These are phyloP conservation scores for Pestalotiopsis fici DNA, from an alignment of 2,329 filamentous ascomycete species.

Conservation along the genomic window DNA sequence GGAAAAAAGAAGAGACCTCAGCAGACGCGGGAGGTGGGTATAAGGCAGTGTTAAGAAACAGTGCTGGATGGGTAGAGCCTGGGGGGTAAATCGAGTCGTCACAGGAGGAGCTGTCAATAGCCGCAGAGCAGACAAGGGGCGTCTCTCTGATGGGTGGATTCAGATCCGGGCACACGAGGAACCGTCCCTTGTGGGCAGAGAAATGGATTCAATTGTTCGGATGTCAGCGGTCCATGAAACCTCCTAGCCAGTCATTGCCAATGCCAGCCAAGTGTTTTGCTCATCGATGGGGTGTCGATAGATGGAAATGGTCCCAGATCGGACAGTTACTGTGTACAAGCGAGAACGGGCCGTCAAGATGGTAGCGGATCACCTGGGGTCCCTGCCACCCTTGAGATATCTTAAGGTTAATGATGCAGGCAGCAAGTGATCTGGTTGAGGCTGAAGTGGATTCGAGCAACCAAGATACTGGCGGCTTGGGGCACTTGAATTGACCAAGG, in stretches of 20 bases:
- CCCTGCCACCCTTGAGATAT: not conserved
- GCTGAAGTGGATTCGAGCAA: not conserved
- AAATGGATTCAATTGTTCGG: slow-evolving; percentile 28
- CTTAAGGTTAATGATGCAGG: not conserved
- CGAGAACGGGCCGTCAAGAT: not conserved
- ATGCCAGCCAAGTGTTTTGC: not conserved
- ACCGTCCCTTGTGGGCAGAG: slow-evolving; percentile 1
- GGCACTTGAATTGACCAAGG: not conserved
- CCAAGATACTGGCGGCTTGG: not conserved
- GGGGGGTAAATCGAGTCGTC: slow-evolving; percentile 36
- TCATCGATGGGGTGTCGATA: slow-evolving; percentile 1
- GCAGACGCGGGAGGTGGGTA: slow-evolving; percentile 26
- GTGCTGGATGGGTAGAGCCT: slow-evolving; percentile 27
- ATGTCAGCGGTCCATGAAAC: slow-evolving; percentile 43
- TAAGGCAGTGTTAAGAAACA: slow-evolving; percentile 34
- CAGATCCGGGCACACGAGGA: slow-evolving; percentile 6
- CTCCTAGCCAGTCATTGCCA: slow-evolving; percentile 23
- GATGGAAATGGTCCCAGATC: slow-evolving; percentile 1
- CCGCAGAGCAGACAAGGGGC: not conserved
- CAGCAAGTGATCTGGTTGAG: not conserved
- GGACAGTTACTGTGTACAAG: not conserved
- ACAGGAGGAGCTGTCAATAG: slow-evolving; percentile 25
- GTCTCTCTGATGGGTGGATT: not conserved
- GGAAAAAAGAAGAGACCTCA: slow-evolving; percentile 18
- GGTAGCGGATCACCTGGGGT: not conserved